Conservation (phyloP, 2,329 filamentous ascomycete species). For the Trichoderma sp. region DNA sequence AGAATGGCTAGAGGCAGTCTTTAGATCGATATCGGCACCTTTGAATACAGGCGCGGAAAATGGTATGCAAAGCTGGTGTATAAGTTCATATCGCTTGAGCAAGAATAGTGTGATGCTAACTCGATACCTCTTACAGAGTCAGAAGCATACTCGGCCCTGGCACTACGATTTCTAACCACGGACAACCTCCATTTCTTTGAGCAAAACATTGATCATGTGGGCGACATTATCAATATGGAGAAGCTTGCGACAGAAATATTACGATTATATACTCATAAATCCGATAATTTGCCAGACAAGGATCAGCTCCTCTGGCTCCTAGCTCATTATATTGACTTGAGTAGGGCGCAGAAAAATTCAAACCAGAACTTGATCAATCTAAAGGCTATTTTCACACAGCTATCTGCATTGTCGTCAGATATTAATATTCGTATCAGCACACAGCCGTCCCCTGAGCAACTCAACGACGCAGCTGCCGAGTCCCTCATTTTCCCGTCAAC, state of each 20-base stretch:
- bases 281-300: constrained; percentile 33
- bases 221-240: constrained; percentile 42
- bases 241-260: constrained; percentile 44
- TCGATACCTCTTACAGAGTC: background rate
- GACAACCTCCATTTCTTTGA: constrained; percentile 46
- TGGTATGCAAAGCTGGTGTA: constrained; percentile 28
- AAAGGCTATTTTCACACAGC: constrained; percentile 54
- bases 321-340: constrained; percentile 65
- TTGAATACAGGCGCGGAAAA: constrained; percentile 29
- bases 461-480: constrained; percentile 28
- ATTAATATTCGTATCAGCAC: constrained; percentile 50
- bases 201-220: constrained; percentile 41
- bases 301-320: constrained; percentile 63
- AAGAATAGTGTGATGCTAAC: background rate
- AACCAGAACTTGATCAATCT: constrained; percentile 47
- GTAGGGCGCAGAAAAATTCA: constrained; percentile 42
- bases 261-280: constrained; percentile 28
- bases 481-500: constrained; percentile 40
- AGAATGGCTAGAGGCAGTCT: constrained; percentile 31
- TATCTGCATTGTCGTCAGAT: constrained; percentile 54
- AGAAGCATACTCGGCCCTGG: constrained; percentile 41
- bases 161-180: constrained; percentile 42
- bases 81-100: background rate
- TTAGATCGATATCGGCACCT: constrained; percentile 36
- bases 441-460: constrained; percentile 24